Conservation (phyloP, 345 rosid species). For the Populus ilicifolia region DNA sequence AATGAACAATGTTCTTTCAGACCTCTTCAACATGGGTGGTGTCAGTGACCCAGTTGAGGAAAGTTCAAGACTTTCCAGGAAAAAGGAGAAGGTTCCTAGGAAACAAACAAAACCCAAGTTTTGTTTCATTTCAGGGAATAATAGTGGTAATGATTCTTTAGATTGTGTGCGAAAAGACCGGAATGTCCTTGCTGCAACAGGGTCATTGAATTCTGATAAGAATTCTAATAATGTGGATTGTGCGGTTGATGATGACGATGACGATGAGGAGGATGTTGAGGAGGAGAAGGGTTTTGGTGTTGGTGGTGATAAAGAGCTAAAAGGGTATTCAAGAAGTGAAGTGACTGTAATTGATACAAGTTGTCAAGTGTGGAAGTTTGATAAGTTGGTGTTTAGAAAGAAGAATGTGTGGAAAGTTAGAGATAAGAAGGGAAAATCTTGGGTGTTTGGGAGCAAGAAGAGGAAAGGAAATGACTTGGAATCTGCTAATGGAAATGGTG, state of each 20-base stretch:
- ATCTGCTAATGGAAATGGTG: conserved; percentile 26
- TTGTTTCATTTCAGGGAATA: conserved; percentile 33
- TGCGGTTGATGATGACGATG: conserved; percentile 16
- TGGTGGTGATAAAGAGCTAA: conserved; percentile 43
- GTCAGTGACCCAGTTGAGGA: neutral
- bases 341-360: conserved; percentile 93
- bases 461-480: conserved; percentile 48
- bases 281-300: conserved; percentile 21
- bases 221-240: conserved; percentile 20
- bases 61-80: conserved; percentile 25
- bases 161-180: conserved; percentile 25
- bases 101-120: conserved; percentile 80
- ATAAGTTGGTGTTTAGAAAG: conserved; percentile 70
- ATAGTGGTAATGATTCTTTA: neutral
- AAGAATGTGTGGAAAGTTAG: conserved; percentile 80
- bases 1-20: conserved; percentile 69
- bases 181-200: conserved; percentile 25
- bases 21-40: conserved; percentile 69
- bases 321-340: conserved; percentile 85
- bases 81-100: conserved; percentile 42
- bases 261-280: conserved; percentile 25
- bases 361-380: conserved; percentile 73
- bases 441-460: conserved; percentile 46
- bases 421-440: conserved; percentile 71
- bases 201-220: conserved; percentile 30